A percentile compares a stretch with the other conserved stretches of the same genome.
Conservation (phyloP, 163 green algal genomes). For the Chlamydomonas reinhardtii region DNA sequence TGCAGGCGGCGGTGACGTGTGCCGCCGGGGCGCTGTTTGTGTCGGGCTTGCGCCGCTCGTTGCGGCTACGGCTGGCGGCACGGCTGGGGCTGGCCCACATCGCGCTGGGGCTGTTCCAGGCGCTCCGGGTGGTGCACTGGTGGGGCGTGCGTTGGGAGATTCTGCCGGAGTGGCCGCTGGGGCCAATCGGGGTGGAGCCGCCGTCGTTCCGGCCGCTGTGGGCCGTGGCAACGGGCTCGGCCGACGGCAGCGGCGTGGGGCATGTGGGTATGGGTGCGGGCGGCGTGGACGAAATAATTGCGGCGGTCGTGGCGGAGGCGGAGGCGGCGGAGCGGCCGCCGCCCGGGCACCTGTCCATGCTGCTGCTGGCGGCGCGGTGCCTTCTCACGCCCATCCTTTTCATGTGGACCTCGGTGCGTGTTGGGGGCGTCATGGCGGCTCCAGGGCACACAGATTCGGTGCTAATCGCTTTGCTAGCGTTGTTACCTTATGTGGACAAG, state of each 20-base stretch:
- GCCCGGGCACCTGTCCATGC: neutral
- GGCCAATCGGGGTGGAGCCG: neutral
- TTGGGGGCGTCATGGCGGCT: too few relatives aligned
- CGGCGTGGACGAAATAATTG: neutral
- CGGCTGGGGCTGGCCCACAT: neutral
- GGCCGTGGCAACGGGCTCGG: neutral
- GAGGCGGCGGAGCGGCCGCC: neutral
- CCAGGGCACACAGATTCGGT: too few relatives aligned
- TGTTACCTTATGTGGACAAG: too few relatives aligned
- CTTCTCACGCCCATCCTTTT: neutral
- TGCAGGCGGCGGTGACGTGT: neutral
- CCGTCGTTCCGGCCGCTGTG: neutral
- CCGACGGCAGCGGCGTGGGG: too few relatives aligned
- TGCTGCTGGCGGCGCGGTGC: neutral
- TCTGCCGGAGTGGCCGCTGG: neutral
- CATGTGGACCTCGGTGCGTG: neutral
- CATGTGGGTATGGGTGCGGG: too few relatives aligned
- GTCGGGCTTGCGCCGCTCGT: neutral
- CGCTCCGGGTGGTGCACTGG: neutral
- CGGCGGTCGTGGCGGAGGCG: neutral
- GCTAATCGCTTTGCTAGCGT: too few relatives aligned
- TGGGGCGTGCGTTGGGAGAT: neutral
- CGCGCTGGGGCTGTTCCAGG: neutral
- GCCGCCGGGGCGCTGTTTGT: neutral
- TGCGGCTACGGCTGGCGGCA: neutral